These are phyloP conservation scores for Cucumis cinereus DNA, from an alignment of 306 rosid species.

Conservation along the genomic window DNA sequence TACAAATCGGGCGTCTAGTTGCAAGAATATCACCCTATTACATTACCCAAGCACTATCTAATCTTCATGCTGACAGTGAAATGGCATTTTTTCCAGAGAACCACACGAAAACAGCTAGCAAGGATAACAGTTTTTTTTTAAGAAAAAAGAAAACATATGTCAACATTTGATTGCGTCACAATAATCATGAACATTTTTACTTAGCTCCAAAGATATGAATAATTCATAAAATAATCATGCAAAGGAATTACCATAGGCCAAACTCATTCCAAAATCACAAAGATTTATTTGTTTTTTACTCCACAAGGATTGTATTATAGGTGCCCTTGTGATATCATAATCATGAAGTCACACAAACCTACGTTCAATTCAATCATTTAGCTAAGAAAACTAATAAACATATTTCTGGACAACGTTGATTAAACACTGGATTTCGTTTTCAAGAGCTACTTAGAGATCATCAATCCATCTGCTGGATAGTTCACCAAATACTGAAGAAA, in stretches of 20 bases:
- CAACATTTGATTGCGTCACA: not conserved
- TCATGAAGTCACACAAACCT: not conserved
- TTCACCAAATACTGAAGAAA: not conserved
- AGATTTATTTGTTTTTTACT: not conserved
- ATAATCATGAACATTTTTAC: not conserved
- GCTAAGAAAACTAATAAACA: not conserved
- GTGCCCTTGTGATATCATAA: not conserved
- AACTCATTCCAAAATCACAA: not conserved
- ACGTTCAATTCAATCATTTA: not conserved
- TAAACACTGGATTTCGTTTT: not conserved
- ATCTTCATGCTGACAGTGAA: not conserved
- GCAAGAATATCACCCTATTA: not conserved
- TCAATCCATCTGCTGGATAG: not conserved
- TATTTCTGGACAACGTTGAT: not conserved
- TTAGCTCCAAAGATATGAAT: not conserved
- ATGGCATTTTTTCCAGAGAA: not conserved
- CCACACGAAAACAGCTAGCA: not conserved
- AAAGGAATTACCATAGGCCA: not conserved
- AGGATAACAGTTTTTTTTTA: no score
- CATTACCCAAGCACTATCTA: not conserved
- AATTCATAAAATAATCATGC: not conserved
- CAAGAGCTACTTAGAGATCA: conserved; percentile 5
- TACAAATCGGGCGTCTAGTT: not conserved
- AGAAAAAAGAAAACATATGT: no score
- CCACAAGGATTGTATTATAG: not conserved